These are phyloP conservation scores for Calonectria multiphialidica DNA, from an alignment of 2,329 filamentous ascomycete genomes.

Conservation along the genomic window DNA sequence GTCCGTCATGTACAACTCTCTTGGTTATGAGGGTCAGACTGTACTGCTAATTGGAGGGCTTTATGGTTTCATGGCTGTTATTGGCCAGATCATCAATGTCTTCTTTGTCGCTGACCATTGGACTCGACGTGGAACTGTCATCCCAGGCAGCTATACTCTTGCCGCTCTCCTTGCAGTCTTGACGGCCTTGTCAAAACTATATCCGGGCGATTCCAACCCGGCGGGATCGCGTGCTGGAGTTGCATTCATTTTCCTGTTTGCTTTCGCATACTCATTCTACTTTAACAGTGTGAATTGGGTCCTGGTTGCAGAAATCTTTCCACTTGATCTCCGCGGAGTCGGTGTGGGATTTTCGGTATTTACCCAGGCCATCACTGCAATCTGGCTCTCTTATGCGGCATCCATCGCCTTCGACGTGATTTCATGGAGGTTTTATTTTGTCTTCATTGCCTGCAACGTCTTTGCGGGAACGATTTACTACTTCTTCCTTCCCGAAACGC, in stretches of 20 bases:
- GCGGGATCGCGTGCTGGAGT: slow-evolving; percentile 43
- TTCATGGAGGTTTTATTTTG: slow-evolving; percentile 48
- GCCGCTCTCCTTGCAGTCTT: slow-evolving; percentile 15
- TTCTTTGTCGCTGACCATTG: slow-evolving; percentile 46
- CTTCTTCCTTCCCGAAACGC: slow-evolving; percentile 51
- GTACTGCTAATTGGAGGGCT: slow-evolving; percentile 63
- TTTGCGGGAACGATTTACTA: slow-evolving; percentile 46
- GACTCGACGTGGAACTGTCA: slow-evolving; percentile 35
- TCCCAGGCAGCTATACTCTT: slow-evolving; percentile 14
- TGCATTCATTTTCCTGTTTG: slow-evolving; percentile 49
- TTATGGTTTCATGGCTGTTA: slow-evolving; percentile 49
- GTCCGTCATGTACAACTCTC: slow-evolving; percentile 52
- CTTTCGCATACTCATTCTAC: slow-evolving; percentile 45
- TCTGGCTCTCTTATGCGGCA: slow-evolving; percentile 46
- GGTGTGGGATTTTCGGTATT: slow-evolving; percentile 44
- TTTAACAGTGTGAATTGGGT: slow-evolving; percentile 50
- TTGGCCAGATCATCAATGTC: slow-evolving; percentile 48
- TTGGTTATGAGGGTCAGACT: slow-evolving; percentile 61
- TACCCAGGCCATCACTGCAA: slow-evolving; percentile 44
- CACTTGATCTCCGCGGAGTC: slow-evolving; percentile 41
- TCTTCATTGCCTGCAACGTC: slow-evolving; percentile 48
- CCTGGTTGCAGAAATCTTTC: slow-evolving; percentile 45
- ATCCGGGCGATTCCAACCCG: slow-evolving; percentile 28
- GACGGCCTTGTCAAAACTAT: slow-evolving; percentile 18
- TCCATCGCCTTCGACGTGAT: slow-evolving; percentile 45